These are phyloP conservation scores for Globisporangium spiculum DNA, from an alignment of 352 stramenopile genomes.

Conservation along the genomic window DNA sequence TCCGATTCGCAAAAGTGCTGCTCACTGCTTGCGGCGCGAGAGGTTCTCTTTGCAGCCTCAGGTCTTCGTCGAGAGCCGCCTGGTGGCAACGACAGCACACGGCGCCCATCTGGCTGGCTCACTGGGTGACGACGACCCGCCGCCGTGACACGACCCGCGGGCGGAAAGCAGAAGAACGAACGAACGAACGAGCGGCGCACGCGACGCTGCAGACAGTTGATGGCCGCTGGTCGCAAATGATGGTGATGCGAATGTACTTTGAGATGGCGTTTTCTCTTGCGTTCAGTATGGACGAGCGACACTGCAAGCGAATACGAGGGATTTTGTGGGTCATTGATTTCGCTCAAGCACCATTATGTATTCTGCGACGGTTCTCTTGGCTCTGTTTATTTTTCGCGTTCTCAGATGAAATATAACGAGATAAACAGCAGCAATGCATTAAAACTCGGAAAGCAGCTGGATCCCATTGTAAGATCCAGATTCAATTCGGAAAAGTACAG, in stretches of 20 bases:
- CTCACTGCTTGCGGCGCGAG: neutral
- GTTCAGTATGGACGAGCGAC: constrained; percentile 3
- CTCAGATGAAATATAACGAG: neutral
- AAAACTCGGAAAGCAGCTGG: neutral
- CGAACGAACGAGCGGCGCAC: neutral
- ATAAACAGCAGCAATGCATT: neutral
- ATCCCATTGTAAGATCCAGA: neutral
- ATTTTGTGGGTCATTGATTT: neutral
- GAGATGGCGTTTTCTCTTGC: constrained; percentile 5
- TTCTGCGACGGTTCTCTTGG: neutral
- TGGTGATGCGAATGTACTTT: neutral
- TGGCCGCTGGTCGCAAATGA: neutral
- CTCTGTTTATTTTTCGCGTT: neutral
- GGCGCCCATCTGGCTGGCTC: constrained; percentile 43
- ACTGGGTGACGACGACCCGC: neutral
- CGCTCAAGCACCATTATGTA: neutral
- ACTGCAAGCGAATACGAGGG: neutral
- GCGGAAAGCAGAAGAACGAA: neutral
- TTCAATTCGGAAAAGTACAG: neutral
- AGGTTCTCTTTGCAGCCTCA: constrained; percentile 19
- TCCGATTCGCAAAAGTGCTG: neutral
- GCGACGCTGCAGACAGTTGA: neutral
- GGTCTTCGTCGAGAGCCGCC: constrained; percentile 53
- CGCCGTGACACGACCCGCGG: neutral
- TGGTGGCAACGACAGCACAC: constrained; percentile 72